phyloP scores from a whole-genome alignment of 2,329 filamentous ascomycete genomes.

The Parastagonospora avenae region DNA sequence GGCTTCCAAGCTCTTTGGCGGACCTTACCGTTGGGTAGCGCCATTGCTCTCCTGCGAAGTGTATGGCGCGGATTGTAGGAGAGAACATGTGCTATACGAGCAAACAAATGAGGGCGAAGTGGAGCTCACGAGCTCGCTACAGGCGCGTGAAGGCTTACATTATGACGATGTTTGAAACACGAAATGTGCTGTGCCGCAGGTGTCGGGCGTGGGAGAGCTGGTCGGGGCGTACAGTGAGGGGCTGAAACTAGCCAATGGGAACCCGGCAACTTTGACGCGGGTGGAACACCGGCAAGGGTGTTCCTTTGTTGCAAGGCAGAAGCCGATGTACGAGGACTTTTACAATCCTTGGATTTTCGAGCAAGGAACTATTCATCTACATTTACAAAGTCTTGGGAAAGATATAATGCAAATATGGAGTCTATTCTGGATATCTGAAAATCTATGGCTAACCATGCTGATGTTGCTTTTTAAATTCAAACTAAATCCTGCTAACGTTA shows the following conservation, averaged over 20 bases:
- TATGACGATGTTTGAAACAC: background rate
- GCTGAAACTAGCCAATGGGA: background rate
- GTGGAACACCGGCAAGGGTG: background rate
- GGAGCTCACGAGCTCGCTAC: background rate
- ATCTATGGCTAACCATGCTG: too few relatives aligned
- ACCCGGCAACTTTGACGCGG: background rate
- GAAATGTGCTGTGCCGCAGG: constrained; percentile 1
- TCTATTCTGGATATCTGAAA: too few relatives aligned
- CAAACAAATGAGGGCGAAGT: constrained; percentile 6
- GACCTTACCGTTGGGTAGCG: constrained; percentile 8
- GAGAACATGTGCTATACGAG: constrained; percentile 3
- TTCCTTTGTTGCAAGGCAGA: too few relatives aligned
- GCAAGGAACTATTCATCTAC: too few relatives aligned
- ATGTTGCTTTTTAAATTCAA: too few relatives aligned
- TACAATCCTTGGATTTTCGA: too few relatives aligned
- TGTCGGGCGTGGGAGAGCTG: background rate
- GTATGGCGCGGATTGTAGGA: background rate
- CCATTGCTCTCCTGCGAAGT: constrained; percentile 4
- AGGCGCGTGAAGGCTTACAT: constrained; percentile 8
- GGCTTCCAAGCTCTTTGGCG: constrained; percentile 24
- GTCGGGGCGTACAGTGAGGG: constrained; percentile 2
- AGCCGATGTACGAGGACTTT: too few relatives aligned
- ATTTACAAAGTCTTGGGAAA: too few relatives aligned
- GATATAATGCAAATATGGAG: too few relatives aligned
- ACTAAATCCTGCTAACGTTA: too few relatives aligned